These are phyloP conservation scores for Gloeopeniophorella convolvens DNA, from an alignment of 768 basidiomycete genomes.

Conservation along the genomic window DNA sequence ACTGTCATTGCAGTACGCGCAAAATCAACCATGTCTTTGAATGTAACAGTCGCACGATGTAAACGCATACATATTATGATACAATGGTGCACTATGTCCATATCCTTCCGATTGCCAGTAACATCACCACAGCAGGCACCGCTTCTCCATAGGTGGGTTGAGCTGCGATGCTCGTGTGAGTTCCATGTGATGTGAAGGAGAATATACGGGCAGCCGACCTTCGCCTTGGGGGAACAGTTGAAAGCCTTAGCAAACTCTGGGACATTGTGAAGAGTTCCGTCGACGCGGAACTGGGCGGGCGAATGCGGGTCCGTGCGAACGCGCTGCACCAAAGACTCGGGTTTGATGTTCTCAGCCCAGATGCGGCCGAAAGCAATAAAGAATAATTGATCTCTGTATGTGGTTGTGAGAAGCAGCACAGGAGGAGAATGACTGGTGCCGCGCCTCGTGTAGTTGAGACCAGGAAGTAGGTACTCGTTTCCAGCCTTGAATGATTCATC, in stretches of 20 bases:
- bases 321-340: constrained; percentile 70
- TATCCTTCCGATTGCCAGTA: not conserved
- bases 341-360: constrained; percentile 81
- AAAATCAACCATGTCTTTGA: no score
- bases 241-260: constrained; percentile 87
- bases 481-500: constrained; percentile 49
- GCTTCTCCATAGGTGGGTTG: constrained; percentile 75
- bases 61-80: constrained; percentile 1
- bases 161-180: constrained; percentile 38
- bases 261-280: constrained; percentile 83
- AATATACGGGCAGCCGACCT: constrained; percentile 41
- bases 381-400: constrained; percentile 79
- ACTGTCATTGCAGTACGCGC: no score
- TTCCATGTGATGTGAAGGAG: not conserved
- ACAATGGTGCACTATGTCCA: not conserved
- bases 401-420: not conserved
- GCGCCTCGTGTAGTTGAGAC: constrained; percentile 67
- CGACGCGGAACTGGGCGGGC: constrained; percentile 69
- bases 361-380: constrained; percentile 85
- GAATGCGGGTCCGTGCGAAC: constrained; percentile 89
- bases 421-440: constrained; percentile 13
- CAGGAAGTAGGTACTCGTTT: constrained; percentile 73
- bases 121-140: constrained; percentile 76
- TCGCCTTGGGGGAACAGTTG: constrained; percentile 68
- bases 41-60: not conserved